Conservation (phyloP, 202 grass and related monocot species). For the Eragrostis tef region DNA sequence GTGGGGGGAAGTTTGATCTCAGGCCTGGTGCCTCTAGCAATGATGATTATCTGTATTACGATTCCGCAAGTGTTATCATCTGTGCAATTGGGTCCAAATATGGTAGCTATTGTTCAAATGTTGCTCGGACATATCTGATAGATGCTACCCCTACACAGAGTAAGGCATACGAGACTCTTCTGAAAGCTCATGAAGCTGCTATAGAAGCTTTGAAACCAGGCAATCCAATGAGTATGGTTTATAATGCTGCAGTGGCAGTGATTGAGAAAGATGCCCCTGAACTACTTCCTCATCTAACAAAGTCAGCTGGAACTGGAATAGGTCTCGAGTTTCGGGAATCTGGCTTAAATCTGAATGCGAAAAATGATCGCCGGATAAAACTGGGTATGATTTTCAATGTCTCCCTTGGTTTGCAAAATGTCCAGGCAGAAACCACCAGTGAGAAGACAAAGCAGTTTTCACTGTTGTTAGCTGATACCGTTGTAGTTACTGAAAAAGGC, state of each 20-base stretch:
- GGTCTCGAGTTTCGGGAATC: conserved; percentile 81
- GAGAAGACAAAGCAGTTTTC: conserved; percentile 76
- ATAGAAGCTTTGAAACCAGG: conserved; percentile 56
- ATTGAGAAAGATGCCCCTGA: conserved; percentile 71
- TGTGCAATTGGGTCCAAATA: conserved; percentile 75
- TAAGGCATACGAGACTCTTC: conserved; percentile 66
- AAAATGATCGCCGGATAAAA: conserved; percentile 61
- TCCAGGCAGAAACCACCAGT: conserved; percentile 60
- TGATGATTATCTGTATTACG: conserved; percentile 68
- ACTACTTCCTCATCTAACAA: conserved; percentile 63
- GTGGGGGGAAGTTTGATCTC: conserved; percentile 78
- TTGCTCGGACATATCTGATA: conserved; percentile 75
- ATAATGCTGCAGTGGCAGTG: conserved; percentile 56
- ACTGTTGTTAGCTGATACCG: conserved; percentile 73
- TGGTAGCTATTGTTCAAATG: conserved; percentile 76
- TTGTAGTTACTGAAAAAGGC: conserved; percentile 62
- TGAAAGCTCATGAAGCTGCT: conserved; percentile 79
- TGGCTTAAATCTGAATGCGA: conserved; percentile 70
- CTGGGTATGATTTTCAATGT: conserved; percentile 79
- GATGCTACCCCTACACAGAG: conserved; percentile 60
- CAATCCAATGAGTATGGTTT: conserved; percentile 61
- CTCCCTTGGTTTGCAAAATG: conserved; percentile 80
- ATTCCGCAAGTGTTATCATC: conserved; percentile 74
- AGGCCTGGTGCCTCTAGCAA: conserved; percentile 72
- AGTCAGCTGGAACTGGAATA: conserved; percentile 73